A percentile compares a stretch with the other conserved stretches of the same genome.
These are phyloP conservation scores for Termitomyces sp. DNA, from an alignment of 768 basidiomycete species.

Conservation along the genomic window DNA sequence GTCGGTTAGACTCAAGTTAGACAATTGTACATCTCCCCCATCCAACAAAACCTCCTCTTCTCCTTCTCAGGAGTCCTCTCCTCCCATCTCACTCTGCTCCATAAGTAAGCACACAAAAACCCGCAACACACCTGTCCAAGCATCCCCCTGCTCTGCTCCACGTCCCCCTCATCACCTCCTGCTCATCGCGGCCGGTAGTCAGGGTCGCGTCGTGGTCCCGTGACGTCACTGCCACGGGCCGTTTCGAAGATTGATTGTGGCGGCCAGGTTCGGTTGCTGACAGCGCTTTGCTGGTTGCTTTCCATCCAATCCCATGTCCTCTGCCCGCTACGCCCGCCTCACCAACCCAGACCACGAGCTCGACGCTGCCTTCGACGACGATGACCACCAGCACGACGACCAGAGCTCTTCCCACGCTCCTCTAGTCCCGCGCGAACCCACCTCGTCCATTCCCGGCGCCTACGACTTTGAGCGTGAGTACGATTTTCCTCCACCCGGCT, in stretches of 20 bases:
- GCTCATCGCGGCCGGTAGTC: no score
- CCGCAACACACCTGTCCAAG: constrained; percentile 60
- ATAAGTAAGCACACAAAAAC: neutral
- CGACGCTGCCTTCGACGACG: constrained; percentile 34
- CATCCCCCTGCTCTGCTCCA: constrained; percentile 58
- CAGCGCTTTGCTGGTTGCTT: neutral
- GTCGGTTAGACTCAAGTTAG: no score
- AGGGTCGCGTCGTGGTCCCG: neutral
- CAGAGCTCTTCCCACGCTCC: neutral
- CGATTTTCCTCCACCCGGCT: constrained; percentile 77
- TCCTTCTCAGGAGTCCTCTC: no score
- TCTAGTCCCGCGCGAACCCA: neutral
- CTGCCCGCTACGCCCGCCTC: constrained; percentile 3
- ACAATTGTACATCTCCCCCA: no score
- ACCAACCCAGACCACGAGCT: constrained; percentile 15
- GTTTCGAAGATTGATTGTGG: no score
- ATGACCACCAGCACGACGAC: constrained; percentile 20
- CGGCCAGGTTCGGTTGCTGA: no score
- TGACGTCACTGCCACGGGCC: neutral
- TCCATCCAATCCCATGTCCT: neutral
- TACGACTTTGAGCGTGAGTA: constrained; percentile 86
- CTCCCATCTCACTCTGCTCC: constrained; percentile 56
- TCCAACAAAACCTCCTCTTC: constrained; percentile 72
- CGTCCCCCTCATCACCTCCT: constrained; percentile 85
- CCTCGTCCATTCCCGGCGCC: constrained; percentile 35